Conservation (phyloP, 352 stramenopile genomes). For the Hyaloperonospora brassicae region DNA sequence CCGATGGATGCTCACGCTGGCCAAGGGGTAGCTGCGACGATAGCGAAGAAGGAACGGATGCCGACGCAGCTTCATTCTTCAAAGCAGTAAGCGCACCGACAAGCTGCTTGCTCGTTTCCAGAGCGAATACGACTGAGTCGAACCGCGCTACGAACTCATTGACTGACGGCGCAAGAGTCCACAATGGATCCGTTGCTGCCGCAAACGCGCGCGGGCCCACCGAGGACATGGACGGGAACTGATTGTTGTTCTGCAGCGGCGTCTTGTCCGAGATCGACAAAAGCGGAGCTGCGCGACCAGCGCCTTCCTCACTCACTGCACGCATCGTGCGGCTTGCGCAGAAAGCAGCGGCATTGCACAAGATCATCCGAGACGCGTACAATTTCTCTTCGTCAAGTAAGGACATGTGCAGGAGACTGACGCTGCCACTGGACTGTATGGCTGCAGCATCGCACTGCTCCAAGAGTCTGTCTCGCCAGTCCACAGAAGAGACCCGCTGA, state of each 20-base stretch:
- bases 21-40: slow-evolving; percentile 21
- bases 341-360: slow-evolving; percentile 70
- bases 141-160: slow-evolving; percentile 55
- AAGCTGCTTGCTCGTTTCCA: slow-evolving; percentile 45
- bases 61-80: slow-evolving; percentile 16
- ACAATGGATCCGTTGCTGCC: slow-evolving; percentile 52
- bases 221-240: slow-evolving; percentile 44
- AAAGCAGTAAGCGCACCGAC: slow-evolving; percentile 22
- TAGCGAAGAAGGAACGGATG: slow-evolving; percentile 15
- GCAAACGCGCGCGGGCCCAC: slow-evolving; percentile 48
- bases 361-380: slow-evolving; percentile 70
- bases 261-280: slow-evolving; percentile 39
- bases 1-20: slow-evolving; percentile 30
- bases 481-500: slow-evolving; percentile 26
- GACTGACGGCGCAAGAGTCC: slow-evolving; percentile 47
- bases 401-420: slow-evolving; percentile 44
- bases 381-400: slow-evolving; percentile 75
- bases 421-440: slow-evolving; percentile 24
- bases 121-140: slow-evolving; percentile 34
- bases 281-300: slow-evolving; percentile 35
- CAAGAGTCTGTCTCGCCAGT: slow-evolving; percentile 40
- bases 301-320: slow-evolving; percentile 32
- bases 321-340: slow-evolving; percentile 68
- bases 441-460: slow-evolving; percentile 30
- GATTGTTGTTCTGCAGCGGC: slow-evolving; percentile 19